phyloP scores from a whole-genome alignment of 1,139 yeast species.

The Pichia sp. region DNA sequence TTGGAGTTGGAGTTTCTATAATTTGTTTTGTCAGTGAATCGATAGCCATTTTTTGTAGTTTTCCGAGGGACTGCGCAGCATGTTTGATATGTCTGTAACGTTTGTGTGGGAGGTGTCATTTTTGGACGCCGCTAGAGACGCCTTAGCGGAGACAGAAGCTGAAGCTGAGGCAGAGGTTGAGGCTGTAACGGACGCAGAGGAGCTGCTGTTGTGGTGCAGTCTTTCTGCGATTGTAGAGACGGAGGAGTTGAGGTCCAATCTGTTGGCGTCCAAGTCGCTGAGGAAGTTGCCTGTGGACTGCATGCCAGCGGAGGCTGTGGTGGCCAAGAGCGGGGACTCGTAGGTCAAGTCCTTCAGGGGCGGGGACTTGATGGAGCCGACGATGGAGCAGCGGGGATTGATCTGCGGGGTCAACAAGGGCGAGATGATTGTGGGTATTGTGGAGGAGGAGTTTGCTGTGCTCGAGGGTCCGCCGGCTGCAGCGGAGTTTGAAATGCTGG shows the following conservation, averaged over 20 bases:
- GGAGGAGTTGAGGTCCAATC: constrained; percentile 25
- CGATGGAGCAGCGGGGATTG: constrained; percentile 14
- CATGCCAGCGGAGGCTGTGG: constrained; percentile 12
- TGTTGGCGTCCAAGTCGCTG: constrained; percentile 29
- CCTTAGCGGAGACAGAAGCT: too few relatives aligned
- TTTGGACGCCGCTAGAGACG: not conserved
- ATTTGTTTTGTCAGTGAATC: constrained; percentile 19
- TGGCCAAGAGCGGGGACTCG: constrained; percentile 29
- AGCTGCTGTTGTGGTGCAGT: constrained; percentile 2
- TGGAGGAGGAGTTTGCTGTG: not conserved
- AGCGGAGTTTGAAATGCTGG: not conserved
- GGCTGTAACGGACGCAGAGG: not conserved
- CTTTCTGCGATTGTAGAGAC: constrained; percentile 10
- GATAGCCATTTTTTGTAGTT: constrained; percentile 32
- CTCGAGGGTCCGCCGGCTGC: not conserved
- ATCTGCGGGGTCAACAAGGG: constrained; percentile 31
- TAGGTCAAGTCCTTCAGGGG: constrained; percentile 26
- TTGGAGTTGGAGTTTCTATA: not conserved
- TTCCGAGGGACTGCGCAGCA: constrained; percentile 29
- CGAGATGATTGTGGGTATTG: constrained; percentile 24
- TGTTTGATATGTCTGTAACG: constrained; percentile 27
- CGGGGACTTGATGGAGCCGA: constrained; percentile 23
- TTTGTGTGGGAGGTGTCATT: constrained; percentile 2
- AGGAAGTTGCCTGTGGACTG: constrained; percentile 3
- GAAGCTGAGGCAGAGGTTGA: not conserved